Percentiles rank a stretch among this genome's conserved stretches.
These are phyloP conservation scores for Phascolomyces articulosus DNA, from an alignment of 371 early-diverging fungal species.

Conservation along the genomic window DNA sequence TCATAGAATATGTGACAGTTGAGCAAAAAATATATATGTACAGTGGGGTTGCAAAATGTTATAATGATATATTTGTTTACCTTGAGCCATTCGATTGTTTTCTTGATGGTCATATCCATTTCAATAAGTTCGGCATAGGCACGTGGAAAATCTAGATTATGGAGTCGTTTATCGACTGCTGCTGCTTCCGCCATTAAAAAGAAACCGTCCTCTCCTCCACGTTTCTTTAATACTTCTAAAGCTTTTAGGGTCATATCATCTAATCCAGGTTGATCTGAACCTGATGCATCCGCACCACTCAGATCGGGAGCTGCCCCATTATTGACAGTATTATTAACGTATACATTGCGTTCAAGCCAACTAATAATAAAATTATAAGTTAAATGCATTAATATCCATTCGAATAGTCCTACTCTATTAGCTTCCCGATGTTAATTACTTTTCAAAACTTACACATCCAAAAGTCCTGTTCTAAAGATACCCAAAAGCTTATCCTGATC, in stretches of 20 bases:
- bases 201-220: conserved; percentile 69
- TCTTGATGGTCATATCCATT: conserved; percentile 68
- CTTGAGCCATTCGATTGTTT: conserved; percentile 62
- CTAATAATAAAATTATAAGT: conserved; percentile 3
- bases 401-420: too few relatives aligned
- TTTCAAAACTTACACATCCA: conserved; percentile 69
- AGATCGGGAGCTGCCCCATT: conserved; percentile 52
- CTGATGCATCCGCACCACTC: conserved; percentile 49
- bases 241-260: conserved; percentile 71
- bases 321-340: conserved; percentile 52
- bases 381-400: too few relatives aligned
- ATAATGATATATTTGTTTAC: too few relatives aligned
- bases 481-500: conserved; percentile 65
- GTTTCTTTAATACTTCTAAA: conserved; percentile 58
- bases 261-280: conserved; percentile 66
- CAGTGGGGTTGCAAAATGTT: background rate
- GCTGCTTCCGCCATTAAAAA: conserved; percentile 80
- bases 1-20: too few relatives aligned
- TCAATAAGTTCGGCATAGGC: conserved; percentile 75
- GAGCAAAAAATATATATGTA: too few relatives aligned
- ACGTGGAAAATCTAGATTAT: conserved; percentile 72
- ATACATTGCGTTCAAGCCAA: conserved; percentile 73
- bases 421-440: too few relatives aligned
- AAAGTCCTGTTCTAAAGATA: conserved; percentile 62
- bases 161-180: conserved; percentile 70